phyloP scores from a whole-genome alignment of 257 asterid genomes.

The Galeopsis tetrahit region DNA sequence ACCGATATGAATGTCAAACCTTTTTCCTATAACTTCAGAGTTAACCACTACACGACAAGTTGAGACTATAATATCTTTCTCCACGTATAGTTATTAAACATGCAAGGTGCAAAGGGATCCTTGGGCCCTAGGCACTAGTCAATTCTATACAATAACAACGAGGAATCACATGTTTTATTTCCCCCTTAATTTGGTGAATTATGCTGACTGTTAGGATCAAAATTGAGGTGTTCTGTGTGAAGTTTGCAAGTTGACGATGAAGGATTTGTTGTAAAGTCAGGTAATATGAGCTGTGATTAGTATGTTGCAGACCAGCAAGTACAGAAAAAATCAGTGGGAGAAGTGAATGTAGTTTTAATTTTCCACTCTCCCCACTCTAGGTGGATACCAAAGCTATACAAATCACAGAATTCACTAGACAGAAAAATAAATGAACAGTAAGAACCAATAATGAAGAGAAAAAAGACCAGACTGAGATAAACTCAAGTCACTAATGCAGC shows the following conservation, averaged over 20 bases:
- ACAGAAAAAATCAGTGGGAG: constrained; percentile 21
- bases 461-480: not conserved
- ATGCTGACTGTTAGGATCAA: not conserved
- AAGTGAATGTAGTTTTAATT: not conserved
- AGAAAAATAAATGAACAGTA: constrained; percentile 12
- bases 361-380: not conserved
- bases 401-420: constrained; percentile 18
- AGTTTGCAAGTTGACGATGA: constrained; percentile 3
- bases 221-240: not conserved
- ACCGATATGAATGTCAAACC: constrained; percentile 1
- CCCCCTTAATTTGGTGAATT: not conserved
- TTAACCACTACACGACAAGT: constrained; percentile 9
- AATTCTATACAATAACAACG: not conserved
- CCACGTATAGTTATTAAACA: not conserved
- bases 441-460: not conserved
- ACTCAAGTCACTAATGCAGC: not conserved
- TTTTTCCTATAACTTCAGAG: not conserved
- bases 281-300: not conserved
- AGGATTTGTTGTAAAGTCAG: not conserved
- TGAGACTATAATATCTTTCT: not conserved
- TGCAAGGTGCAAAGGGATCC: not conserved
- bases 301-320: constrained; percentile 11
- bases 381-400: not conserved
- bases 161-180: not conserved
- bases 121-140: not conserved